These are phyloP conservation scores for Apophysomyces ossiformis DNA, from an alignment of 371 early-diverging fungal genomes.

Conservation along the genomic window DNA sequence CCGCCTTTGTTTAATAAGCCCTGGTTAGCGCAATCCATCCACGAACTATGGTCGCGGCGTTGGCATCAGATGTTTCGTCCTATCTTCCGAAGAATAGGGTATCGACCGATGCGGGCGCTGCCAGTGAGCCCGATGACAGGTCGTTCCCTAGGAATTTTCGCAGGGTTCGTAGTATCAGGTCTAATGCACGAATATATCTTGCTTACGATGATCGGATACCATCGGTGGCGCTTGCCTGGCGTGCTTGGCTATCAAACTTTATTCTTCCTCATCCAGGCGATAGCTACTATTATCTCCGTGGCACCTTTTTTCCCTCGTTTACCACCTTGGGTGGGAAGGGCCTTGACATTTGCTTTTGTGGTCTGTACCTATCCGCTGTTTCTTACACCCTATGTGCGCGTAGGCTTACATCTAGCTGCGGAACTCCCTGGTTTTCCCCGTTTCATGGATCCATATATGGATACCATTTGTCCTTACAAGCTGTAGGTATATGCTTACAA, in stretches of 20 bases:
- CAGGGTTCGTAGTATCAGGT: conserved; percentile 37
- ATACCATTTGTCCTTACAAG: conserved; percentile 35
- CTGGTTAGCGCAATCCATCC: conserved; percentile 29
- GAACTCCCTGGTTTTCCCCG: conserved; percentile 38
- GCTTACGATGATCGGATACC: conserved; percentile 28
- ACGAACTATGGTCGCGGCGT: conserved; percentile 39
- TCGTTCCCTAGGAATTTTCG: conserved; percentile 25
- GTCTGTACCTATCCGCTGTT: conserved; percentile 37
- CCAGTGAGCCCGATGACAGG: conserved; percentile 20
- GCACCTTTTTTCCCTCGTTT: conserved; percentile 2
- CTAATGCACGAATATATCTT: conserved; percentile 47
- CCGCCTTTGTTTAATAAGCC: conserved; percentile 35
- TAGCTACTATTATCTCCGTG: conserved; percentile 16
- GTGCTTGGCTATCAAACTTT: conserved; percentile 32
- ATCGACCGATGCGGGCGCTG: conserved; percentile 24
- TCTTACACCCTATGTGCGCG: conserved; percentile 36
- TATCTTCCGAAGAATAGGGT: conserved; percentile 32
- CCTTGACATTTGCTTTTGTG: conserved; percentile 31
- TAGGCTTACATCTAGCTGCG: conserved; percentile 30
- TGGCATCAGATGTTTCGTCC: conserved; percentile 47
- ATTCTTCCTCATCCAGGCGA: conserved; percentile 38
- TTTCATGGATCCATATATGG: conserved; percentile 29
- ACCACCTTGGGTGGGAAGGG: conserved; percentile 26
- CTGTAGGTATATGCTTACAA: background rate
- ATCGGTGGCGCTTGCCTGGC: conserved; percentile 17